Evolutionary conservation across 2,329 filamentous ascomycete species (phyloP).

Genomic region (Claviceps sp.): DNA sequence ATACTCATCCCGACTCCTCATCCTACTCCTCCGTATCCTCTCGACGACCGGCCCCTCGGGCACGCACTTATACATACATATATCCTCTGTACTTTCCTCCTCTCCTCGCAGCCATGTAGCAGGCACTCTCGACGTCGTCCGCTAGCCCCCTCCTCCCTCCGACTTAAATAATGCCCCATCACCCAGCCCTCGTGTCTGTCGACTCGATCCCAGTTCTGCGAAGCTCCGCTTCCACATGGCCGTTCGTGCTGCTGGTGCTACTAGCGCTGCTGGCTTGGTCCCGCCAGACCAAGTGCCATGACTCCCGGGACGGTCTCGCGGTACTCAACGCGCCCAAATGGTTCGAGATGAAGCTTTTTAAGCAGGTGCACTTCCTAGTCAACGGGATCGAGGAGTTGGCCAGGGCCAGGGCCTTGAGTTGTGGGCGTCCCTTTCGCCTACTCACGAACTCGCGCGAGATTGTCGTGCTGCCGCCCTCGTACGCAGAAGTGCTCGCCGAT

Average conservation of each 20-base stretch:
- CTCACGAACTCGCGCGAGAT: conserved; percentile 8
- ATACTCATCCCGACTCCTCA: too few species aligned
- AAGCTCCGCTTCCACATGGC: conserved; percentile 5
- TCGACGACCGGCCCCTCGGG: too few species aligned
- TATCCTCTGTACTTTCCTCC: too few species aligned
- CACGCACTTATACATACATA: too few species aligned
- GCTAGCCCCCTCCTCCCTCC: too few species aligned
- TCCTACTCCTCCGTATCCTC: too few species aligned
- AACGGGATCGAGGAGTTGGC: conserved; percentile 5
- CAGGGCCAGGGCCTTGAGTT: conserved; percentile 2
- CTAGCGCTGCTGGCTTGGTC: conserved; percentile 23
- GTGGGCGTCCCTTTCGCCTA: conserved; percentile 4
- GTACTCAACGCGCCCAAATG: conserved; percentile 5
- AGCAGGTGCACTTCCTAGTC: conserved; percentile 4
- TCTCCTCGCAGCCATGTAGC: too few species aligned
- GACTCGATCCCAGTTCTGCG: not conserved
- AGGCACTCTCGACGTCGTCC: too few species aligned
- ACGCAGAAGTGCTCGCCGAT: conserved; percentile 3
- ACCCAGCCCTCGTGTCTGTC: not conserved
- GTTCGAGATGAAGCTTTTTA: conserved; percentile 6
- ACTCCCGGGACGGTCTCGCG: not conserved
- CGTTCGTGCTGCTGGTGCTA: conserved; percentile 39
- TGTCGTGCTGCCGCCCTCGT: conserved; percentile 6
- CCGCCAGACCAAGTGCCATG: not conserved
- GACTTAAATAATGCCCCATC: too few species aligned